phyloP scores from a whole-genome alignment of 495 filamentous ascomycete species.

The Penicillium paxilli region DNA sequence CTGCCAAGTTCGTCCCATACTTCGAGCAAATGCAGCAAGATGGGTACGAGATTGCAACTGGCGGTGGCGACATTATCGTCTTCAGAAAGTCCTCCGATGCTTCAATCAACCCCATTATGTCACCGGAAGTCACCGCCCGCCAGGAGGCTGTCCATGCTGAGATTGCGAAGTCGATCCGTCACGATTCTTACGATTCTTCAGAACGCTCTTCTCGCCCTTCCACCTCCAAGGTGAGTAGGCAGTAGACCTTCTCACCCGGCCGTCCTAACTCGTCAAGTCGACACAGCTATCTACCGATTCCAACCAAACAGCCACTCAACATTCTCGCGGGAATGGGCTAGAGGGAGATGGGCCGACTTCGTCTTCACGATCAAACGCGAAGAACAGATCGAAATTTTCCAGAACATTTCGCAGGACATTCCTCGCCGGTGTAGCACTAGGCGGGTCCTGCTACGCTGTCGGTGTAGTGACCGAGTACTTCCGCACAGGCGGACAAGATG shows the following conservation, averaged over 20 bases:
- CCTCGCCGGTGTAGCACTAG: slow-evolving; percentile 59
- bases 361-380: neutral
- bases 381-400: slow-evolving; percentile 26
- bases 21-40: slow-evolving; percentile 62
- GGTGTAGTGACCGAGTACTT: slow-evolving; percentile 71
- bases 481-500: slow-evolving; percentile 56
- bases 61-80: slow-evolving; percentile 67
- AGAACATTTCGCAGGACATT: slow-evolving; percentile 51
- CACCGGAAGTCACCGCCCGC: slow-evolving; percentile 10
- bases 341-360: slow-evolving; percentile 1
- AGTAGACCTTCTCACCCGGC: slow-evolving; percentile 57
- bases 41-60: slow-evolving; percentile 74
- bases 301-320: neutral
- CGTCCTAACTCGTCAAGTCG: slow-evolving; percentile 26
- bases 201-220: neutral
- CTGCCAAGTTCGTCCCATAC: slow-evolving; percentile 70
- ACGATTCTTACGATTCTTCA: slow-evolving; percentile 13
- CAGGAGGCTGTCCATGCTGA: slow-evolving; percentile 13
- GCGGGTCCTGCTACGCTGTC: slow-evolving; percentile 63
- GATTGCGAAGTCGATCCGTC: slow-evolving; percentile 2
- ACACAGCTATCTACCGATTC: slow-evolving; percentile 16
- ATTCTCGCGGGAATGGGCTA: neutral
- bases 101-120: neutral
- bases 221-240: slow-evolving; percentile 48
- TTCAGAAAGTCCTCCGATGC: slow-evolving; percentile 59